Evolutionary conservation across 805 yeast species (phyloP).

Genomic region (Myxozyma udenii): DNA sequence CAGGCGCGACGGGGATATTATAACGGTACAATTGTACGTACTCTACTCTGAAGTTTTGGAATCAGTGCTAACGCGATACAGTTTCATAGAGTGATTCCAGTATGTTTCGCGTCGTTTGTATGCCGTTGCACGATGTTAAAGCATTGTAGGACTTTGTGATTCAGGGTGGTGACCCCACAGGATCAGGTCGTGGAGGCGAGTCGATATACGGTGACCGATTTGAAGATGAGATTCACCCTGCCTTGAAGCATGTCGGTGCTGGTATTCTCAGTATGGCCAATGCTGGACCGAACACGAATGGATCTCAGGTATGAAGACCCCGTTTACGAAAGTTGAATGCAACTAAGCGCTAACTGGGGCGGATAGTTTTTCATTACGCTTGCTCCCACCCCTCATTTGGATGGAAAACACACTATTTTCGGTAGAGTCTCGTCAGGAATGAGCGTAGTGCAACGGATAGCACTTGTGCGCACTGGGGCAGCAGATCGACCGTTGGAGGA

Average conservation of each 20-base stretch:
- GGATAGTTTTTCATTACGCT: slow-evolving; percentile 83
- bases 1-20: slow-evolving; percentile 37
- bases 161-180: slow-evolving; percentile 40
- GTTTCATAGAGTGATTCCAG: slow-evolving; percentile 35
- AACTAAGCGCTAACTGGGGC: not conserved
- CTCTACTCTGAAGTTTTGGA: not conserved
- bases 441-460: slow-evolving; percentile 54
- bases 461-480: slow-evolving; percentile 49
- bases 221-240: slow-evolving; percentile 37
- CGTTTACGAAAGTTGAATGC: not conserved
- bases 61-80: not conserved
- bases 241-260: slow-evolving; percentile 68
- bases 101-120: slow-evolving; percentile 1
- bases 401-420: slow-evolving; percentile 72
- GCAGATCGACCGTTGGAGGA: slow-evolving; percentile 46
- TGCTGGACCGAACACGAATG: slow-evolving; percentile 90
- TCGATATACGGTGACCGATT: slow-evolving; percentile 29
- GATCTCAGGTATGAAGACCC: slow-evolving; percentile 47
- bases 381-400: slow-evolving; percentile 67
- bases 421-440: slow-evolving; percentile 53
- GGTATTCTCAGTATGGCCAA: slow-evolving; percentile 90
- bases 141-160: slow-evolving; percentile 37
- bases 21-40: slow-evolving; percentile 32
- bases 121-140: not conserved
- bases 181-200: slow-evolving; percentile 38